These are phyloP conservation scores for Colletotrichum plurivorum DNA, from an alignment of 2,329 filamentous ascomycete genomes.

Conservation along the genomic window DNA sequence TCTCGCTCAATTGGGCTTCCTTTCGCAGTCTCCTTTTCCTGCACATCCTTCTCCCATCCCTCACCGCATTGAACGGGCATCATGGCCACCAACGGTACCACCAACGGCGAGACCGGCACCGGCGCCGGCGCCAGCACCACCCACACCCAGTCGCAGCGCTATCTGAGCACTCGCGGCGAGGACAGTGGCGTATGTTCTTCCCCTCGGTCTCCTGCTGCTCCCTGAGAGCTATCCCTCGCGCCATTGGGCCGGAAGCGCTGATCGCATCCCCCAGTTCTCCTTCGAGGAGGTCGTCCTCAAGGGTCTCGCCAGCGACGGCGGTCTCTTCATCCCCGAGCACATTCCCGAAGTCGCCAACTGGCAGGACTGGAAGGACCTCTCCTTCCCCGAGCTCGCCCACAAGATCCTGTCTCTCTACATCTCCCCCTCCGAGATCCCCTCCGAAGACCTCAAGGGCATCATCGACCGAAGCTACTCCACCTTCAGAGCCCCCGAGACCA, in stretches of 20 bases:
- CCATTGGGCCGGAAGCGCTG: constrained; percentile 20
- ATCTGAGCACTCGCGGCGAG: constrained; percentile 66
- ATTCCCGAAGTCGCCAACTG: constrained; percentile 77
- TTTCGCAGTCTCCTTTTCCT: constrained; percentile 2
- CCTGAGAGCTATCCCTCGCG: background rate
- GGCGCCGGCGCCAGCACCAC: constrained; percentile 45
- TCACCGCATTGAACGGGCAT: constrained; percentile 36
- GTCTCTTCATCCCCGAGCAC: constrained; percentile 89
- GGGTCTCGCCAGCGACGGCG: constrained; percentile 87
- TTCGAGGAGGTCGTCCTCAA: constrained; percentile 95
- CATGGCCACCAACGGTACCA: constrained; percentile 59
- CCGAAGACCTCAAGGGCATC: constrained; percentile 84
- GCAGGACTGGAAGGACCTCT: constrained; percentile 83
- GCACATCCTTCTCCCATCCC: background rate
- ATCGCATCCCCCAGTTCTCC: constrained; percentile 71
- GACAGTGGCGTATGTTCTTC: constrained; percentile 60
- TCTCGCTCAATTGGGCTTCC: constrained; percentile 19
- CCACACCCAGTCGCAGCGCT: constrained; percentile 63
- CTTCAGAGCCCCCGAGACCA: constrained; percentile 84
- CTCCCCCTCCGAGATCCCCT: constrained; percentile 84
- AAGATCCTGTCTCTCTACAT: constrained; percentile 92
- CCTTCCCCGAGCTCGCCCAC: constrained; percentile 86
- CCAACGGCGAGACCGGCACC: constrained; percentile 46
- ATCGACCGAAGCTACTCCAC: constrained; percentile 89
- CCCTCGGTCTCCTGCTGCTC: constrained; percentile 6